Percentiles rank a stretch among this genome's conserved stretches.
These are phyloP conservation scores for Hamamelis virginiana DNA, from an alignment of 164 flowering plant species.

Conservation along the genomic window DNA sequence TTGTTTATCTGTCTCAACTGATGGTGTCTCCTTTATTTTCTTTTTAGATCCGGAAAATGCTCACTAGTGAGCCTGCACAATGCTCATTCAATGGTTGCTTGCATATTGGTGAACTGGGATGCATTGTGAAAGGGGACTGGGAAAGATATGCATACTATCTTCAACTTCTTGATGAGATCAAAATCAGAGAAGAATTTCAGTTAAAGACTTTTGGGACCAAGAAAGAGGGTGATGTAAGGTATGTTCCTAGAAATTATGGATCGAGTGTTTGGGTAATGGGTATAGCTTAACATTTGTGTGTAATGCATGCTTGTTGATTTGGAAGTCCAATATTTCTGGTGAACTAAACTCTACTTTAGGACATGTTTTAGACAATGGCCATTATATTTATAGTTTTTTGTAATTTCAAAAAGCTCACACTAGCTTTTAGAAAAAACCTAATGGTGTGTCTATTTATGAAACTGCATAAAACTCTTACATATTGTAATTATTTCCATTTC, in stretches of 20 bases:
- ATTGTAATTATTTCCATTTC: too few species aligned
- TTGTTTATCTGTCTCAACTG: neutral
- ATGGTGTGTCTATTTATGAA: too few species aligned
- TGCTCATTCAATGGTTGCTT: slow-evolving; percentile 90
- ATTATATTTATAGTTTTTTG: too few species aligned
- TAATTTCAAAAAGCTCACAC: too few species aligned
- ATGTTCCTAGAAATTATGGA: slow-evolving; percentile 12
- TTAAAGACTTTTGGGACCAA: slow-evolving; percentile 88
- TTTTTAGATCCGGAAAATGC: slow-evolving; percentile 61
- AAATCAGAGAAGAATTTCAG: slow-evolving; percentile 83
- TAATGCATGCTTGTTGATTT: too few species aligned
- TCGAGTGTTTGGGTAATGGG: neutral
- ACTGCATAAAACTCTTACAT: too few species aligned
- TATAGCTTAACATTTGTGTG: neutral
- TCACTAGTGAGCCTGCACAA: slow-evolving; percentile 44
- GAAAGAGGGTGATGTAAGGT: slow-evolving; percentile 88
- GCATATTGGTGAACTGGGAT: slow-evolving; percentile 93
- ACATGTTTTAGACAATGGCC: too few species aligned
- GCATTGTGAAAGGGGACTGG: slow-evolving; percentile 78
- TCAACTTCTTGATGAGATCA: slow-evolving; percentile 92
- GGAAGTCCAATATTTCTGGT: too few species aligned
- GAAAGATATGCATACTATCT: slow-evolving; percentile 88
- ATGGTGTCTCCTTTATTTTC: neutral
- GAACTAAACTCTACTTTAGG: too few species aligned
- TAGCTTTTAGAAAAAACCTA: too few species aligned